Base-by-base conservation (phyloP, 2,329 filamentous ascomycete species). In the Phoma sp. region DNA sequence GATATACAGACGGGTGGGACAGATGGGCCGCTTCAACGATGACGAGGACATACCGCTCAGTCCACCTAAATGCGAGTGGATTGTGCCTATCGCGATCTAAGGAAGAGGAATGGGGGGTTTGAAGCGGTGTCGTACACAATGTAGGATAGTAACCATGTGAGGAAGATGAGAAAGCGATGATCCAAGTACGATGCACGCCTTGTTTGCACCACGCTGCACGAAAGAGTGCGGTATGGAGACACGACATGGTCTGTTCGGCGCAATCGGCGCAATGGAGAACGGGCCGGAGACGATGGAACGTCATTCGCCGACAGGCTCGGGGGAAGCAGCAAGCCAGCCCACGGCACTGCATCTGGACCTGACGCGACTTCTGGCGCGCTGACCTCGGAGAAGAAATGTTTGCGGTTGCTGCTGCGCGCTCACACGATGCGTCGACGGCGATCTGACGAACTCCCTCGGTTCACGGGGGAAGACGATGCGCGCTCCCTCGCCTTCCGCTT, bases 31-130 rank as follows among this genome's bases (percentile, higher is more conserved):
- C 29, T 96, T 96, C 73, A 81, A 84, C 37, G 85, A 84, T 37
- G 84, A 86, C 32, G 88, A 88, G 0, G 67, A 87, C 6, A 89
- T 96, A 78, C 93, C 93, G 0, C 82, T 89, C 64, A 77, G 92
- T 40, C 91, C 93, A 19, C 93, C 93, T 0, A 88, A 87, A 74
- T 82, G 86, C 58, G 91, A 94, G 68, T 94, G 87, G 81, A 87
- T 86, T 62, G 75, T 62, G 24, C 43, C 47, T 10, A 6, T 46
- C 5, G 29, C 37, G 5, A 45, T 38, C 1, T 46, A 43, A 55
- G 32, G 6, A 13, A 15, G 17, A 17, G 17, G 17, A 17, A 6
- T 5, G 6, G 4, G 5, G 19, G 36, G n/a, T 29, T 43, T 21
- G 15, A 36, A 22, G 17, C n/a, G 37, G 33, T 17, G 8, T 24